Base-by-base conservation (phyloP, 1,139 yeast genomes). In the Taphrina betulina region DNA sequence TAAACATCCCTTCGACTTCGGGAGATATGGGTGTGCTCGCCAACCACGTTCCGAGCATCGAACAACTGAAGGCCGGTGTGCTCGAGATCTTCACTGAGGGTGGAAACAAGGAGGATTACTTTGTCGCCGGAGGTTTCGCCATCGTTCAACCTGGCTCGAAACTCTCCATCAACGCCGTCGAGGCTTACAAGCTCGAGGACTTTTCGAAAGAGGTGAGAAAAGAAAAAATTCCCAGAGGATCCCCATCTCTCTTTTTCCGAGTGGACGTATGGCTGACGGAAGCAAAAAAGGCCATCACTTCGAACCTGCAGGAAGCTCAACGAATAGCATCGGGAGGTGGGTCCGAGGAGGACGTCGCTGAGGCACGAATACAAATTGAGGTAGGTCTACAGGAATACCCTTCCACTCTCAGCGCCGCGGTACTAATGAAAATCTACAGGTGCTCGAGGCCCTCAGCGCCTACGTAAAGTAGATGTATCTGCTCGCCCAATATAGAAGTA, bases 1-100 rank as follows among this genome's bases (percentile, higher is more conserved):
- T 94, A 66, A 92, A 92, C 77, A 79, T 92, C 67, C 98, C 99
- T 69, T 92, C 96, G 62, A 80, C 86, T 69, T 84, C 95, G 65
- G 99, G 99, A 72, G 95, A 87, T 71, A 82, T 92, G 74, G 99
- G 99, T 86, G 82, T 92, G 65, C 78, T 92, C 71, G 96, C 98
- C 68, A 85, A 88, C 78, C 99, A 92, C 81, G 95, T 92, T 70
- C 98, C 99, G 68, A 83, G 87, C 69, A 90, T 92, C 64, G 97
- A 94, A 76, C 96, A 94, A 79, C 82, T 92, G 72, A 82, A 85
- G 71, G 96, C 98, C 67, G 99, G 99, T 73, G 80, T 94, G 62
- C 85, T 92, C 67, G 96, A 90, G 75, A 82, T 92, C 69, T 83
- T 88, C 66, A 89, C 87, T 72, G 78, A 83, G 69, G 73, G 82